These are phyloP conservation scores for Aspergillus chevalieri DNA, from an alignment of 2,329 filamentous ascomycete genomes.

Conservation along the genomic window DNA sequence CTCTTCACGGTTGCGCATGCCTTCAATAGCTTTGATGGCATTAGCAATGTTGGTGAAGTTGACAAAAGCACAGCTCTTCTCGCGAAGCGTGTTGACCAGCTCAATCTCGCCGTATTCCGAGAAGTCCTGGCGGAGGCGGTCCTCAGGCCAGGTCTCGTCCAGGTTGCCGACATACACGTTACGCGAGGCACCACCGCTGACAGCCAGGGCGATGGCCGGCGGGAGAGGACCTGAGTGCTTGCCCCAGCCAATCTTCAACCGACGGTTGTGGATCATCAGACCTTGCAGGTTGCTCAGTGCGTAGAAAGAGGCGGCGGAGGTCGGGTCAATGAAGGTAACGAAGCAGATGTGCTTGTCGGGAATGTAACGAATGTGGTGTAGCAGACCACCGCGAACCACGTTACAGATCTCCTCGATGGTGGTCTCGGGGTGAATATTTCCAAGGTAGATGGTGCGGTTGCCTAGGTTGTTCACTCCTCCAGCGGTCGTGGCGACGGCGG, in stretches of 20 bases:
- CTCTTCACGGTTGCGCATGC: constrained; percentile 86
- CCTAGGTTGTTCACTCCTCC: constrained; percentile 96
- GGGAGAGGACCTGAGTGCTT: constrained; percentile 97
- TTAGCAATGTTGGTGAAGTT: constrained; percentile 99
- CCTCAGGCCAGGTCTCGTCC: constrained; percentile 95
- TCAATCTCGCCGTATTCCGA: constrained; percentile 97
- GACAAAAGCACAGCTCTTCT: constrained; percentile 99
- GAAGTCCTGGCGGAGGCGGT: constrained; percentile 91
- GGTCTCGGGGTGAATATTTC: constrained; percentile 97
- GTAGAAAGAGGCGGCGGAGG: constrained; percentile 95
- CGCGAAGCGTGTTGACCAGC: constrained; percentile 87
- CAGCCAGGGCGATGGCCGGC: constrained; percentile 89
- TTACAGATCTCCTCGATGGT: constrained; percentile 99
- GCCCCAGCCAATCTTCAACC: constrained; percentile 97
- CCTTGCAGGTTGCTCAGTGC: constrained; percentile 95
- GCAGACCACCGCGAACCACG: constrained; percentile 86
- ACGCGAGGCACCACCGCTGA: constrained; percentile 92
- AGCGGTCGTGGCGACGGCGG: constrained; percentile 91
- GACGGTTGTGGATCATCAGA: constrained; percentile 97
- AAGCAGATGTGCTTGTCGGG: constrained; percentile 99
- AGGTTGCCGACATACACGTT: constrained; percentile 98
- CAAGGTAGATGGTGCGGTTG: constrained; percentile 94
- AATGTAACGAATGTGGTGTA: constrained; percentile 98
- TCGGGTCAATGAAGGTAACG: constrained; percentile 98
- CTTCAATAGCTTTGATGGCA: constrained; percentile 98